Evolutionary conservation across 2,329 filamentous ascomycete genomes (phyloP).

Genomic region (Tetracladium maxilliforme): DNA sequence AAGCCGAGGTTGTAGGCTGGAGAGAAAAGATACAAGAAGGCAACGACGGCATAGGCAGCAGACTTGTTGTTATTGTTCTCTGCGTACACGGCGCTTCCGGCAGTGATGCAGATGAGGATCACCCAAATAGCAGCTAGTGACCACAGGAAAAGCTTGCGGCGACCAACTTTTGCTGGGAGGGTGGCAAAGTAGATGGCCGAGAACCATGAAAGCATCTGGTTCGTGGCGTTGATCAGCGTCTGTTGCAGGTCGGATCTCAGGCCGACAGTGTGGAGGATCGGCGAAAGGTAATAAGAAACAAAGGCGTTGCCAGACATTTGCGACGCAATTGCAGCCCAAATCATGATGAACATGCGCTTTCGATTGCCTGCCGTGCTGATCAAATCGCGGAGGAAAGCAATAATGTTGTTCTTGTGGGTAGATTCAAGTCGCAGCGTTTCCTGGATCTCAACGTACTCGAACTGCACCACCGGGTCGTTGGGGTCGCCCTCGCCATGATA

Average conservation of each 20-base stretch:
- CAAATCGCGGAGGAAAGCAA: no score
- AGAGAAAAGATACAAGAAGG: slow-evolving; percentile 50
- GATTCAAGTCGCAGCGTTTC: slow-evolving; percentile 26
- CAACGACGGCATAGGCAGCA: slow-evolving; percentile 45
- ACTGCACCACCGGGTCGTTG: slow-evolving; percentile 28
- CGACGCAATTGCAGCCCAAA: slow-evolving; percentile 16
- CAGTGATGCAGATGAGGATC: slow-evolving; percentile 43
- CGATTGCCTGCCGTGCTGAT: slow-evolving; percentile 25
- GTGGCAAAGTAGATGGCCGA: not conserved
- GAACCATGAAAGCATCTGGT: not conserved
- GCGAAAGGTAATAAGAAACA: slow-evolving; percentile 20
- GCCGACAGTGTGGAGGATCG: slow-evolving; percentile 12
- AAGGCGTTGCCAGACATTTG: slow-evolving; percentile 8
- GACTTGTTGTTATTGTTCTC: slow-evolving; percentile 21
- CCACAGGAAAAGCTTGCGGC: slow-evolving; percentile 34
- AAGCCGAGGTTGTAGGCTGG: slow-evolving; percentile 44
- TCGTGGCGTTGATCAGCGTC: slow-evolving; percentile 14
- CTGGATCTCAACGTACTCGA: slow-evolving; percentile 33
- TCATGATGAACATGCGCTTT: slow-evolving; percentile 20
- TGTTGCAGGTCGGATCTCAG: slow-evolving; percentile 12
- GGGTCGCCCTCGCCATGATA: slow-evolving; percentile 42
- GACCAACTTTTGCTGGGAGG: slow-evolving; percentile 20
- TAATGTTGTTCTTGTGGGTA: no score
- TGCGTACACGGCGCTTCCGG: slow-evolving; percentile 34
- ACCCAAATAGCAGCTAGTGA: slow-evolving; percentile 37